phyloP scores from a whole-genome alignment of 1,284 basidiomycete genomes.

The Puccinia hordei region DNA sequence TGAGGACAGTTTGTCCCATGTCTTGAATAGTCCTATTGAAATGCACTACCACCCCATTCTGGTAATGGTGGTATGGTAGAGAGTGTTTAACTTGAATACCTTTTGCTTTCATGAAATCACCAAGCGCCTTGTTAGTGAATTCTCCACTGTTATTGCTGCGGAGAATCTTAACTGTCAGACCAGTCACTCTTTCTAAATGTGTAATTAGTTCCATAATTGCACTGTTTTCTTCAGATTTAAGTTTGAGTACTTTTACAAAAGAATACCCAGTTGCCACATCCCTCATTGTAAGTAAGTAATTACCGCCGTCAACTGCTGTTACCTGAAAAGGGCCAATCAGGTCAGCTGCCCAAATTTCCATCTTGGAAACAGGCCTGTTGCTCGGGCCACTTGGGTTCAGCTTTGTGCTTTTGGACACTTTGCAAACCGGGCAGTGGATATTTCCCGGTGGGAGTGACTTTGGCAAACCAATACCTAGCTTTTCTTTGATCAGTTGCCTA shows the following conservation, averaged over 20 bases:
- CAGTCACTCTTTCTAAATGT: not conserved
- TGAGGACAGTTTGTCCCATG: not conserved
- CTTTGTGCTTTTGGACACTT: not conserved
- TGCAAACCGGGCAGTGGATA: not conserved
- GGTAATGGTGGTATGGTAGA: conserved; percentile 20
- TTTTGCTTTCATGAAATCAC: not conserved
- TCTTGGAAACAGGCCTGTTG: too few species aligned
- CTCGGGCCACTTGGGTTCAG: not conserved
- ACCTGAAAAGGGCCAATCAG: too few species aligned
- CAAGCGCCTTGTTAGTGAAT: not conserved
- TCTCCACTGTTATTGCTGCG: conserved; percentile 23
- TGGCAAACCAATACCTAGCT: not conserved
- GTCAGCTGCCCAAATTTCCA: too few species aligned
- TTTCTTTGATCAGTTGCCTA: not conserved
- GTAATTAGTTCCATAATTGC: not conserved
- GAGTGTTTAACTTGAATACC: not conserved
- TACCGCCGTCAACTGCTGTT: too few species aligned
- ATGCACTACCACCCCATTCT: not conserved
- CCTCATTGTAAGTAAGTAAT: too few species aligned
- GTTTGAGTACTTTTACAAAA: not conserved
- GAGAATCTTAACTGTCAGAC: not conserved
- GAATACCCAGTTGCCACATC: not conserved
- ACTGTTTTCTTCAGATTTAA: not conserved
- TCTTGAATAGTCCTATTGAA: not conserved
- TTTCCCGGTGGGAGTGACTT: too few species aligned